These are phyloP conservation scores for Alternaria burnsii DNA, from an alignment of 2,329 filamentous ascomycete genomes.

Conservation along the genomic window DNA sequence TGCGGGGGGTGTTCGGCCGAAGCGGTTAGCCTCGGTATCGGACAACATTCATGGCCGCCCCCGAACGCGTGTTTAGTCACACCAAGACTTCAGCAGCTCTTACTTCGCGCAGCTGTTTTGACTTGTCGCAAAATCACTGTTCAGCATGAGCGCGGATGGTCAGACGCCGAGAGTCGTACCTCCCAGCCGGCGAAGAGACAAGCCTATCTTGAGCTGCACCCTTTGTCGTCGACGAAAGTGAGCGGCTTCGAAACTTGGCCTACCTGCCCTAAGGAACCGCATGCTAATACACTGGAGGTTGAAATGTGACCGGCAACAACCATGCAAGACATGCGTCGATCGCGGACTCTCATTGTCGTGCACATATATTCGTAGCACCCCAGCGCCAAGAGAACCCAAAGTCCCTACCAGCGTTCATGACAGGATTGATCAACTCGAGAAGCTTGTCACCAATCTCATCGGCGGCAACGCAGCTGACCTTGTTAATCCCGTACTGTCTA, in stretches of 20 bases:
- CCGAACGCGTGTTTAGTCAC: background rate
- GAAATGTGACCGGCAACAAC: conserved; percentile 50
- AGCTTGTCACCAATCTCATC: conserved; percentile 48
- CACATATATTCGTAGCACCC: conserved; percentile 36
- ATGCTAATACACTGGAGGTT: conserved; percentile 25
- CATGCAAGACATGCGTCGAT: conserved; percentile 49
- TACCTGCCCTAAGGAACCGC: background rate
- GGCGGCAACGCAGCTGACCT: conserved; percentile 28
- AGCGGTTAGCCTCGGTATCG: conserved; percentile 4
- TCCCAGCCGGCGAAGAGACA: conserved; percentile 41
- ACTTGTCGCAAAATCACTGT: background rate
- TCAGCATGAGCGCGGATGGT: conserved; percentile 30
- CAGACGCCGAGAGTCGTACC: conserved; percentile 34
- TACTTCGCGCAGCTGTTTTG: background rate
- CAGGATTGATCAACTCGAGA: conserved; percentile 49
- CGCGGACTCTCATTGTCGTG: conserved; percentile 48
- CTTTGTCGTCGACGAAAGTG: conserved; percentile 41
- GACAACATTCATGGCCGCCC: background rate
- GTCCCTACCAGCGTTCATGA: conserved; percentile 45
- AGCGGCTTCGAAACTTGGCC: conserved; percentile 6
- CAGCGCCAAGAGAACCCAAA: conserved; percentile 33
- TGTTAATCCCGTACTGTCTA: conserved; percentile 6
- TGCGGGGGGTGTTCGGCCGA: background rate
- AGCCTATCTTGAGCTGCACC: conserved; percentile 43
- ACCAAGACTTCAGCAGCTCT: background rate